Evolutionary conservation across 768 basidiomycete genomes (phyloP).

Genomic region (Coprinopsis marcescibilis): DNA sequence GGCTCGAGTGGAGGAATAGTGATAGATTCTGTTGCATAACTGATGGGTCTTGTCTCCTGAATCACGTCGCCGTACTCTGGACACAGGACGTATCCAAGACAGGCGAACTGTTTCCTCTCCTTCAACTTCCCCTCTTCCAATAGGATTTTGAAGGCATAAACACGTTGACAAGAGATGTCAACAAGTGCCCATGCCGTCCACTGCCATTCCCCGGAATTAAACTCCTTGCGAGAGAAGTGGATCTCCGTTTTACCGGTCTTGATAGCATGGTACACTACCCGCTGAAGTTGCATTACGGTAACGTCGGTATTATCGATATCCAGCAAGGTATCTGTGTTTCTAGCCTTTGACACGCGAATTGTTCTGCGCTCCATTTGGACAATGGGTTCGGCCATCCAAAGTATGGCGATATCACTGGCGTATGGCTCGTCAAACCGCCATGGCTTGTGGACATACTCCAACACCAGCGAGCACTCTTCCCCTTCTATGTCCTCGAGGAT

Average conservation of each 20-base stretch:
- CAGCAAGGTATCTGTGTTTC: conserved; percentile 15
- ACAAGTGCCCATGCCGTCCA: conserved; percentile 34
- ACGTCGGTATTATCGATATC: conserved; percentile 21
- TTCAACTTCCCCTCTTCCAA: conserved; percentile 24
- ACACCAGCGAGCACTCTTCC: conserved; percentile 31
- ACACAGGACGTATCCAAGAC: conserved; percentile 30
- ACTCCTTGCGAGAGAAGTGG: conserved; percentile 26
- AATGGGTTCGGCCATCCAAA: conserved; percentile 30
- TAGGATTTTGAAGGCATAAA: conserved; percentile 36
- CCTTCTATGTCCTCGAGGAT: conserved; percentile 31
- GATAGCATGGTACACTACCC: conserved; percentile 30
- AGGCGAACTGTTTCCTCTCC: conserved; percentile 23
- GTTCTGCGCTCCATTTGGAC: conserved; percentile 18
- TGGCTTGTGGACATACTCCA: conserved; percentile 32
- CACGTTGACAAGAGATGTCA: conserved; percentile 32
- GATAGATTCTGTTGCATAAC: conserved; percentile 29
- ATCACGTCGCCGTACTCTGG: conserved; percentile 31
- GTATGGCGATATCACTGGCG: conserved; percentile 25
- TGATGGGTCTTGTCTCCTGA: conserved; percentile 24
- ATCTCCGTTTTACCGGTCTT: conserved; percentile 34
- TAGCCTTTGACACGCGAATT: conserved; percentile 20
- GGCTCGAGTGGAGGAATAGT: conserved; percentile 24
- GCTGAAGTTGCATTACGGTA: conserved; percentile 22
- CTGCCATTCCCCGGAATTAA: conserved; percentile 27
- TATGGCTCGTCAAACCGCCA: conserved; percentile 20